Percentiles rank a stretch among this genome's conserved stretches.
Evolutionary conservation across 1,284 basidiomycete species (phyloP).

Genomic region (Puccinia novopanici): DNA sequence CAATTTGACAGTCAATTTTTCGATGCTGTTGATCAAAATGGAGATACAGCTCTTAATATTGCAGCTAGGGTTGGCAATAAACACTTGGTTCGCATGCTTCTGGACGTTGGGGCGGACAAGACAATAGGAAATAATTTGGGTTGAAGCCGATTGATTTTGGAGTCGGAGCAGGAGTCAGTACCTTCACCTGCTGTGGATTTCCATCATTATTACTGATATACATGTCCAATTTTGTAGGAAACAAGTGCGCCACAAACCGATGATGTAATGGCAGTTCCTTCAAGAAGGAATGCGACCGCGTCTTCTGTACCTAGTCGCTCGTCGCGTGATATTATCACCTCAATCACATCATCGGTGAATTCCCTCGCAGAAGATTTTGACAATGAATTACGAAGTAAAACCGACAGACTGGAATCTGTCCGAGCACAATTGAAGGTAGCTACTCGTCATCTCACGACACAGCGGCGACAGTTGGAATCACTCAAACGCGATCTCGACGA

Average conservation of each 20-base stretch:
- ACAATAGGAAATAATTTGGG: constrained; percentile 86
- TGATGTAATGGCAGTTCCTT: constrained; percentile 60
- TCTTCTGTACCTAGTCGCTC: constrained; percentile 56
- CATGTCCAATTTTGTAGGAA: constrained; percentile 52
- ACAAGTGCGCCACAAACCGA: constrained; percentile 51
- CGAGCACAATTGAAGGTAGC: constrained; percentile 83
- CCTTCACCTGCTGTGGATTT: background rate
- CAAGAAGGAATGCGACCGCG: constrained; percentile 39
- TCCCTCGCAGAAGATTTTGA: constrained; percentile 76
- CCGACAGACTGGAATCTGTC: constrained; percentile 79
- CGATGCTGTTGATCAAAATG: constrained; percentile 91
- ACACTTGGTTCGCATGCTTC: constrained; percentile 77
- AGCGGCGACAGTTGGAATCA: constrained; percentile 75
- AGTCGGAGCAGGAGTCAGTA: constrained; percentile 76
- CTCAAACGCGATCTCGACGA: constrained; percentile 73
- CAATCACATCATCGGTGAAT: constrained; percentile 76
- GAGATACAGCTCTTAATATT: constrained; percentile 93
- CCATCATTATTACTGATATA: constrained; percentile 44
- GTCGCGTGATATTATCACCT: constrained; percentile 75
- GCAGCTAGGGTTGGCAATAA: constrained; percentile 91
- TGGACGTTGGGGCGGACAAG: constrained; percentile 92
- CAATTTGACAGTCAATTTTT: constrained; percentile 74
- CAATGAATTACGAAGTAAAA: constrained; percentile 79
- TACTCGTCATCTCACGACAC: constrained; percentile 83
- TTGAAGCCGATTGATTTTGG: constrained; percentile 90